phyloP scores from a whole-genome alignment of 768 basidiomycete species.

The Suillus fuscotomentosus region DNA sequence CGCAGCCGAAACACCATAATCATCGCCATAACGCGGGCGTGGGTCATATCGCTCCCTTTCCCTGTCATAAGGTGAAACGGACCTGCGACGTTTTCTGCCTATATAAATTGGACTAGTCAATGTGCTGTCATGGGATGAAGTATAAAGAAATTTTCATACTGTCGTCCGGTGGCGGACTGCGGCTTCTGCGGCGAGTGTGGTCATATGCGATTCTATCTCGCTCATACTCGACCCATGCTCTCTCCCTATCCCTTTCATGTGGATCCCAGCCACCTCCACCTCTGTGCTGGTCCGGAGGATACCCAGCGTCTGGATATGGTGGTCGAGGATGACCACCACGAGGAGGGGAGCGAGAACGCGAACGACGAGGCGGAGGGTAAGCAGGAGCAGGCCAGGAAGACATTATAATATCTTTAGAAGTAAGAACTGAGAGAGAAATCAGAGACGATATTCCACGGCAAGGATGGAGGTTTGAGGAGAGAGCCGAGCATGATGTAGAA shows the following conservation, averaged over 20 bases:
- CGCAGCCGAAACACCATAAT: conserved; percentile 59
- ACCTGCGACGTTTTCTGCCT: conserved; percentile 79
- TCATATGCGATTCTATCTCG: conserved; percentile 70
- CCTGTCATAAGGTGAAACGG: conserved; percentile 71
- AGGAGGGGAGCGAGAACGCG: conserved; percentile 78
- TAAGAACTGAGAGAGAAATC: conserved; percentile 46
- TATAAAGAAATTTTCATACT: conserved; percentile 34
- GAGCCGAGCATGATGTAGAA: conserved; percentile 83
- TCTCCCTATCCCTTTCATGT: conserved; percentile 62
- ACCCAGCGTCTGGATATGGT: conserved; percentile 53
- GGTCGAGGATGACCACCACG: conserved; percentile 52
- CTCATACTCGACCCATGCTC: conserved; percentile 62
- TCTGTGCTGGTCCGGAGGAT: conserved; percentile 59
- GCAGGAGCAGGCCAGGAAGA: conserved; percentile 69
- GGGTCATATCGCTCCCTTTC: conserved; percentile 84
- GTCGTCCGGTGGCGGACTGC: conserved; percentile 73
- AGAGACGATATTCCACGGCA: conserved; percentile 45
- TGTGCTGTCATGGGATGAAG: conserved; percentile 9
- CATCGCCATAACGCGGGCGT: conserved; percentile 77
- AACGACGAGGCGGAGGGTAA: conserved; percentile 73
- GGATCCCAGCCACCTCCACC: conserved; percentile 64
- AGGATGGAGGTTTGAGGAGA: conserved; percentile 57
- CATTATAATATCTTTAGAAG: conserved; percentile 52
- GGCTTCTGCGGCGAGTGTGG: conserved; percentile 69
- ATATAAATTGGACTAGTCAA: conserved; percentile 20